Base-by-base conservation (phyloP, 2,329 filamentous ascomycete genomes). In the Aspergillus ustus region DNA sequence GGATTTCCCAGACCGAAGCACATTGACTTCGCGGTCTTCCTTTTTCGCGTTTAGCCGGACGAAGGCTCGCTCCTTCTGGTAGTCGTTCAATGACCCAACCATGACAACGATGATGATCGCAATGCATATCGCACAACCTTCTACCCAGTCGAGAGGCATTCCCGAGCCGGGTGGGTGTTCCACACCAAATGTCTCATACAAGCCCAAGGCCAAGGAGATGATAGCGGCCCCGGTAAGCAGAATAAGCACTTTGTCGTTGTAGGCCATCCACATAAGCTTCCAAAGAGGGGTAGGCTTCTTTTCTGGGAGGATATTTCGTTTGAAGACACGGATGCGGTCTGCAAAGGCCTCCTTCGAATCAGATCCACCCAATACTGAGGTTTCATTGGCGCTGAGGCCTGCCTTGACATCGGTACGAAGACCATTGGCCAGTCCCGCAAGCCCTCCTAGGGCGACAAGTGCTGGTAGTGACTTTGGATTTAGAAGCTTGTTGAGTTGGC, bases 31-130 rank as follows among this genome's bases (percentile, higher is more conserved):
- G 31, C 91, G 85, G 70, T 92, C 88, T 52, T 92, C 88, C 75
- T 93, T 93, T 72, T 92, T 91, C 74, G 87, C 87, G 76, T 93
- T 93, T 63, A 93, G 80, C 74, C 91, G 92, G 48, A 91, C 89
- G 69, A 93, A 93, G 69, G 92, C 89, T 46, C 89, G 84, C 73
- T 93, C 91, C 75, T 93, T 93, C 70, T 93, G 90, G 83, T 88
- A 93, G 72, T 93, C 91, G 66, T 92, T 93, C 31, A 88, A 79
- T 17, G 91, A 90, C 62, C 90, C 91, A 20, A 92, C 91, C 25
- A 90, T 75, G 2, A 93, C 89, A 51, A 93, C 91, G 64, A 93
- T 88, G 15, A 89, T 73, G 62, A 93, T 91, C 55, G 91, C 91
- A 25, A 89, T 84, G 46, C 92, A 87, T 65, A 93, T 92, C 6